These are phyloP conservation scores for Nicotiana undulata DNA, from an alignment of 257 asterid genomes.

Conservation along the genomic window DNA sequence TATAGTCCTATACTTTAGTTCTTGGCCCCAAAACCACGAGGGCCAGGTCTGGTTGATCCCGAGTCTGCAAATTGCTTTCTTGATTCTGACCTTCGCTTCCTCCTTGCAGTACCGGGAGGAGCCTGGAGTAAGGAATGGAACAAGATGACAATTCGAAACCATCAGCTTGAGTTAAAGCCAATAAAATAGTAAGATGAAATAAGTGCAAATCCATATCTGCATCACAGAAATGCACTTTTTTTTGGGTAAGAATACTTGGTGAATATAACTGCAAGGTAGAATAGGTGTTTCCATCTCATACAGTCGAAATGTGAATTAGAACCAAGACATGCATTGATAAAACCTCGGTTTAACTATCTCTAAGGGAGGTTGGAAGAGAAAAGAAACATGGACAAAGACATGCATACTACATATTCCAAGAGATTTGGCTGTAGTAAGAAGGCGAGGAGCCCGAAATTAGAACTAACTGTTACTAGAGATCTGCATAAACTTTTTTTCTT, in stretches of 20 bases:
- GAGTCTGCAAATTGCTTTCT: constrained; percentile 71
- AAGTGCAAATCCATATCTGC: not conserved
- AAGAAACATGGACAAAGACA: not conserved
- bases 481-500: not conserved
- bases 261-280: not conserved
- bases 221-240: too few relatives aligned
- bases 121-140: constrained; percentile 34
- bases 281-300: not conserved
- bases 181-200: not conserved
- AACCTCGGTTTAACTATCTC: not conserved
- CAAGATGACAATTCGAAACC: not conserved
- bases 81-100: constrained; percentile 64
- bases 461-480: not conserved
- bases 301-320: not conserved
- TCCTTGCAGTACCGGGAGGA: constrained; percentile 94
- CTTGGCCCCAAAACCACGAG: constrained; percentile 85
- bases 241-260: not conserved
- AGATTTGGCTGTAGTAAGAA: too few relatives aligned
- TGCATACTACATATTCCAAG: too few relatives aligned
- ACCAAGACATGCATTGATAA: not conserved
- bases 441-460: not conserved
- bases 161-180: not conserved
- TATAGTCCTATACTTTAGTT: constrained; percentile 15
- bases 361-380: not conserved
- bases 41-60: constrained; percentile 43